Base-by-base conservation (phyloP, 192 early-diverging fungal genomes). In the Allomyces macrogynus region DNA sequence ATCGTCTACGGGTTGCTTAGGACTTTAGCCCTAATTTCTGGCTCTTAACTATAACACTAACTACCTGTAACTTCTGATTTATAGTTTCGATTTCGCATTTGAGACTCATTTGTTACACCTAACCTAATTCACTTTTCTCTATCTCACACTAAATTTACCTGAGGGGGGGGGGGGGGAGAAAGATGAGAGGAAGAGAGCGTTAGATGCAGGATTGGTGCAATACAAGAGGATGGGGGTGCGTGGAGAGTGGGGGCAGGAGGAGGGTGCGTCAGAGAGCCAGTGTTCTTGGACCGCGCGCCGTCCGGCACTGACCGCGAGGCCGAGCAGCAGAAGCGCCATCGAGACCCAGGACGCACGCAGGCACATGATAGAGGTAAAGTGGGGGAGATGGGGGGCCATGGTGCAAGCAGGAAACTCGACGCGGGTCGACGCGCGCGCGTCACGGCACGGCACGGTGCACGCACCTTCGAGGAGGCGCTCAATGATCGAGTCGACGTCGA, bases 401-500 rank as follows among this genome's bases (percentile, higher is more conserved):
- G 32, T 26, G 61, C 12, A 32, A 40, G 12, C 20, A 68, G 24
- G 22, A 54, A 14, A n/a, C 11, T 23, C 42, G 24, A 62, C 26
- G 64, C 18, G 61, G 25, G 43, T 44, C 63, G 67, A 54, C 22
- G 23, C 70, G 22, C 62, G 16, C 22, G 12, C 57, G 62, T n/a
- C n/a, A n/a, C n/a, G n/a, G n/a, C n/a, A n/a, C n/a, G n/a, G n/a
- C n/a, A n/a, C n/a, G n/a, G n/a, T n/a, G 26, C 40, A 67, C 66
- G 68, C 79, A 93, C 91, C 91, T 89, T 94, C 92, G 62, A 94
- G 77, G 60, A 94, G 82, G 63, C 92, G 76, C 67, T 89, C 86
- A 75, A 94, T 93, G 62, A 94, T 85, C 24, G 86, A 87, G 74
- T 94, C 92, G 64, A 94, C 76, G 69, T 94, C 87, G 69, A 87